Base-by-base conservation (phyloP, 1,139 yeast species). In the Candida sp. region DNA sequence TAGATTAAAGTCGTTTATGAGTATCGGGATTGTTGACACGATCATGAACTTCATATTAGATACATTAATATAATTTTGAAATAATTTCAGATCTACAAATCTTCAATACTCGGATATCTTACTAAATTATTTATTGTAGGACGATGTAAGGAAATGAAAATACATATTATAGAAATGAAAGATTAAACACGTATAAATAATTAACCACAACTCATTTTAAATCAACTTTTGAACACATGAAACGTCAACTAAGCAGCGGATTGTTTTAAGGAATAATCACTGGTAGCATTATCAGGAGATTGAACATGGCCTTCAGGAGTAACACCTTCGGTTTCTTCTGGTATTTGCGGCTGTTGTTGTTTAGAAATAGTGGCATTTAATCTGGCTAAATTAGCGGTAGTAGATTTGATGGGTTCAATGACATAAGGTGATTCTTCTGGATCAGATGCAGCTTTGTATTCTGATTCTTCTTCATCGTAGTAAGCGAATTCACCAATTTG, bases 401-500 rank as follows among this genome's bases (percentile, higher is more conserved):
- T 68, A 4, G 82, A 82, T 72, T 91, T 81, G 48, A 84, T 75
- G 52, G 93, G 93, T 68, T 86, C 90, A 52, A 89, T 81, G 41
- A 85, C 81, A 64, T 75, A 86, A 45, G 85, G 79, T 40, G 57
- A 59, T 36, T 54, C 56, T 7, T 53, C 64, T 27, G 56, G 58
- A 21, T 40, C 38, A 8, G 43, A 41, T 30, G 44, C 48, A 29
- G 33, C 21, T 27, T 48, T 42, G n/a, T 36, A 41, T 38, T 51
- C 54, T 30, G 52, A 62, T 36, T 49, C 56, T 39, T 71, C 75
- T 33, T 80, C 81, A 50, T 82, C 87, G 57, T 77, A 78, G 67
- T 83, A 84, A 37, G 89, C 85, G 63, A 77, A 84, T 65, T 90
- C 97, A 56, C 96, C 95, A 54, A 89, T 87, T 73, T 88, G 89